Evolutionary conservation across 73 alveolate genomes (phyloP).

Genomic region (Symbiodinium natans): DNA sequence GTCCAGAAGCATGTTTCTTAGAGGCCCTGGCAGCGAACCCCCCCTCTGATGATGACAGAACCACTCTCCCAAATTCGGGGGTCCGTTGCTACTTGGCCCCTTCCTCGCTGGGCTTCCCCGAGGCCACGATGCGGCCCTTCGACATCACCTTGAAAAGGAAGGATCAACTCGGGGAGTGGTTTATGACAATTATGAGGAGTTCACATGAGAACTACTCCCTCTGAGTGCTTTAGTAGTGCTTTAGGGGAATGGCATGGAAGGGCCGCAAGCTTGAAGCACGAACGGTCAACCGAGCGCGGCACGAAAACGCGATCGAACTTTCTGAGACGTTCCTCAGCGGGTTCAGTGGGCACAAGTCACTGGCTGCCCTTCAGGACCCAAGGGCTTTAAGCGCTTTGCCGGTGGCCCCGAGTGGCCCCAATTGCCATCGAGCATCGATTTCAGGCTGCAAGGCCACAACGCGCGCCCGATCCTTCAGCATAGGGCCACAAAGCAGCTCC

Average conservation of each 20-base stretch:
- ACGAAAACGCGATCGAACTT: slow-evolving; percentile 55
- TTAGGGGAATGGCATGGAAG: too few species aligned
- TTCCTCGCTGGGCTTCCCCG: slow-evolving; percentile 70
- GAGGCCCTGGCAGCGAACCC: too few species aligned
- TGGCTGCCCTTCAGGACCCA: neutral
- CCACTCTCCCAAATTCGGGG: too few species aligned
- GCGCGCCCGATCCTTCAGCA: slow-evolving; percentile 49
- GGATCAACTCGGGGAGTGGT: too few species aligned
- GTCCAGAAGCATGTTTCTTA: too few species aligned
- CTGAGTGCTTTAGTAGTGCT: too few species aligned
- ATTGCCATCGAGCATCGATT: neutral
- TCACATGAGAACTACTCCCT: too few species aligned
- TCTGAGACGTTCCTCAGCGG: slow-evolving; percentile 52
- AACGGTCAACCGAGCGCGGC: slow-evolving; percentile 3
- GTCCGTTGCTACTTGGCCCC: too few species aligned
- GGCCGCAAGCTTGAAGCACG: too few species aligned
- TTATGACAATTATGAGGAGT: too few species aligned
- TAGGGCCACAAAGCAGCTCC: slow-evolving; percentile 79
- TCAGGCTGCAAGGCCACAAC: slow-evolving; percentile 79
- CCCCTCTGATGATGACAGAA: too few species aligned
- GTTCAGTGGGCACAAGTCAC: neutral
- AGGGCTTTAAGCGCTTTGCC: neutral
- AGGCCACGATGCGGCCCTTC: slow-evolving; percentile 32
- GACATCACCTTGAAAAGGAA: slow-evolving; percentile 28
- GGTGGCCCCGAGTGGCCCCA: too few species aligned